Evolutionary conservation across 768 basidiomycete species (phyloP), one percentile per base, ranked within the genome.

Genomic region (Mycena rosella): DNA sequence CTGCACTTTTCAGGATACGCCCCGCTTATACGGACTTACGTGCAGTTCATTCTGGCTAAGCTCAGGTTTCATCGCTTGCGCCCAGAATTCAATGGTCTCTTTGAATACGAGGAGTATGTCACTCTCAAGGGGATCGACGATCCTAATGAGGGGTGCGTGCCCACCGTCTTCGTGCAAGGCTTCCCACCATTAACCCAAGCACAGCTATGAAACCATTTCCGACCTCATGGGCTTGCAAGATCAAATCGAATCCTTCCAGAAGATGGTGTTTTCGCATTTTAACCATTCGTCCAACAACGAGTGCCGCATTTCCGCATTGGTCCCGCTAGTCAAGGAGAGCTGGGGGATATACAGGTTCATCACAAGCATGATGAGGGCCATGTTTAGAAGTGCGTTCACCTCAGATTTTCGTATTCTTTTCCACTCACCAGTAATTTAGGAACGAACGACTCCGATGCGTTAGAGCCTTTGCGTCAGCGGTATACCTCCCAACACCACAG

Each of bases 301-400:
- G 80, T 98, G 96, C 78, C 91, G 96, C 30, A 99, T 99, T 67
- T 97, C 96, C 36, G 85, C 98, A 2, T 83, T 99, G 53, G 98
- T 99, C 2, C 97, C 98, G 26, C 86, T 98, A 15, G 98, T 99
- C 60, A 99, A 99, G 80, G 98, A 99, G 81, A 97, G 95, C 73
- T 99, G 96, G 90, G 97, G 97, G 40, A 99, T 99, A 64, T 99
- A 99, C 80, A 88, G 95, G 51, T 99, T 99, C 81, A 96, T 99
- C 76, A 99, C 97, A 13, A 96, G 95, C 81, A 99, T 99, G 98
- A 83, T 99, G 77, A 87, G 98, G 27, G 98, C 98, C 1, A 94
- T 99, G 93, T 94, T 97, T 76, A 85, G 98, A 82, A 84, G 97
- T 97, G 75, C 77, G 89, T 82, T 27, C 44, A 44, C 6, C 36